These are phyloP conservation scores for Phlebiopsis gigantea DNA, from an alignment of 768 basidiomycete species.

Conservation along the genomic window DNA sequence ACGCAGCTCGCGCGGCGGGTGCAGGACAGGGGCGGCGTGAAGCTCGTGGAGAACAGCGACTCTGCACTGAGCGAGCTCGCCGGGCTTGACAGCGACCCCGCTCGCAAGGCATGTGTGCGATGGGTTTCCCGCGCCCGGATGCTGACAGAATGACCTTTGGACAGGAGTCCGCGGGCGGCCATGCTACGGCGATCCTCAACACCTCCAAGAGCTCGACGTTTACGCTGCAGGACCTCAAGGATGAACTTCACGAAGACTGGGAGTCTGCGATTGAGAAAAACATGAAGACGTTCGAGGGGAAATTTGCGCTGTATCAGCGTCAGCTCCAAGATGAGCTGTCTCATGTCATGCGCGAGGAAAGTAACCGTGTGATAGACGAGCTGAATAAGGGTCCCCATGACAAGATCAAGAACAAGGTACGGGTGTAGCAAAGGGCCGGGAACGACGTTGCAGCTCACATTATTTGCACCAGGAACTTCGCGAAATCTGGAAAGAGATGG, in stretches of 20 bases:
- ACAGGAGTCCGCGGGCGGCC: background rate
- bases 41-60: conserved; percentile 16
- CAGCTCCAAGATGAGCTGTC: conserved; percentile 16
- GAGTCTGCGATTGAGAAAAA: conserved; percentile 17
- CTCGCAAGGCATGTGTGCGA: background rate
- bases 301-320: conserved; percentile 18
- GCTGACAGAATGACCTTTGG: background rate
- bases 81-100: conserved; percentile 7
- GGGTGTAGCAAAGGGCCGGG: no score
- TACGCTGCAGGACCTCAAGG: conserved; percentile 20
- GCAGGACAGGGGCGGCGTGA: conserved; percentile 19
- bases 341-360: conserved; percentile 14
- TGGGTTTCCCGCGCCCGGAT: no score
- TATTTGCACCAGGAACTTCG: conserved; percentile 17
- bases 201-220: conserved; percentile 12
- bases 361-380: conserved; percentile 17
- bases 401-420: conserved; percentile 21
- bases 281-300: conserved; percentile 15
- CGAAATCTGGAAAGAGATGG: conserved; percentile 24
- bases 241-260: conserved; percentile 20
- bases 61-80: conserved; percentile 16
- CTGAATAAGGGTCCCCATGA: conserved; percentile 22
- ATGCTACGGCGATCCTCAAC: background rate
- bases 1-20: conserved; percentile 9
- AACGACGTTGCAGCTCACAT: background rate